Evolutionary conservation across 2,329 filamentous ascomycete genomes (phyloP), one percentile per base, ranked within the genome.

Genomic region (Pseudogymnoascus sp.): DNA sequence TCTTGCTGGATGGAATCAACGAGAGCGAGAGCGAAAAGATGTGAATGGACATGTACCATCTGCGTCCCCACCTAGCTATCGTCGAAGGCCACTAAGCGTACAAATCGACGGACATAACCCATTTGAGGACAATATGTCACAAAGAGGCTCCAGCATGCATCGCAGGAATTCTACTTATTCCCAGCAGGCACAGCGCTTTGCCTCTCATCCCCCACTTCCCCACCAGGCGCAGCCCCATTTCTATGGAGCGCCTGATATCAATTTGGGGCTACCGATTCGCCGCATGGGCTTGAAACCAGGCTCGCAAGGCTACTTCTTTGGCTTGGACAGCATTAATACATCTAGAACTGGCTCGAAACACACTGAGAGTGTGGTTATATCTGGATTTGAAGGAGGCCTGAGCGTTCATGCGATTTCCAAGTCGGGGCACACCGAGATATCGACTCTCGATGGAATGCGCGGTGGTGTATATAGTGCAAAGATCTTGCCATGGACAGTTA

Each of bases 391-490:
- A 70, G 90, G 90, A 41, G 87, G 87, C 1, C 71, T 97, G 58
- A 88, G 93, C 65, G 81, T 96, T 14, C 87, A 90, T 65, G 79
- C 84, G 18, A 81, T 95, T 30, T 84, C 85, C 43, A 89, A 87
- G 69, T 85, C 86, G 64, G 88, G 88, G 57, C 73, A 90, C 60
- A 87, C 90, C 61, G 79, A 83, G 20, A 75, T 91, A 30, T 86
- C 86, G 18, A 84, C 84, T 61, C 75, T 97, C 57, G 87, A 88
- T 69, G 90, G 90, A 4, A 77, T 97, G 28, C 84, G 86, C 67
- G 93, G 93, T 39, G 86, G 86, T 20, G 89, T 97, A 1, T 78
- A 91, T 65, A 82, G 88, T 65, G 92, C 92, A 60, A 96, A 93
- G 73, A 84, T 97, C 22, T 74, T 97, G 57, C 86, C 89, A 1